A percentile compares a stretch with the other conserved stretches of the same genome.
Evolutionary conservation across 768 basidiomycete species (phyloP).

Genomic region (Rhizopogon salebrosus): DNA sequence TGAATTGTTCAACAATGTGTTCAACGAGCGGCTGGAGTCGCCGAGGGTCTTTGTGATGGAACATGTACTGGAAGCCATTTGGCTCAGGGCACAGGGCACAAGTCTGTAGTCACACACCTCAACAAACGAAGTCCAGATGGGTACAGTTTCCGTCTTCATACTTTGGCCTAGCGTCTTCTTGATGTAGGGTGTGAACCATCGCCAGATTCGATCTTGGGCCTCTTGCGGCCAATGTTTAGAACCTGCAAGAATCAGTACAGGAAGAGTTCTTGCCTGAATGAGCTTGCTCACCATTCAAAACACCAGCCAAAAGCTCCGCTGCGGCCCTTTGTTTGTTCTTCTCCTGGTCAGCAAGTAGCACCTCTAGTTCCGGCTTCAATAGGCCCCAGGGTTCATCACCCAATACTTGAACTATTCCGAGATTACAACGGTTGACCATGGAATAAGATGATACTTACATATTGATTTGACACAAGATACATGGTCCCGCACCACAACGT

Average conservation of each 20-base stretch:
- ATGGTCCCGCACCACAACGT: slow-evolving; percentile 59
- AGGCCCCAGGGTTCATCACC: slow-evolving; percentile 53
- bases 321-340: slow-evolving; percentile 87
- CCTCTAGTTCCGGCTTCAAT: slow-evolving; percentile 57
- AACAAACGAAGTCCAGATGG: slow-evolving; percentile 74
- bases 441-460: slow-evolving; percentile 37
- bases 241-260: slow-evolving; percentile 35
- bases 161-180: slow-evolving; percentile 60
- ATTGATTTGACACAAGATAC: slow-evolving; percentile 71
- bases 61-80: slow-evolving; percentile 52
- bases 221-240: slow-evolving; percentile 82
- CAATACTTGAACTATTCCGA: slow-evolving; percentile 53
- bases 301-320: slow-evolving; percentile 75
- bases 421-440: background rate
- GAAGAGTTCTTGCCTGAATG: background rate
- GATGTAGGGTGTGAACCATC: slow-evolving; percentile 72
- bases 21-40: slow-evolving; percentile 76
- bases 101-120: slow-evolving; percentile 40
- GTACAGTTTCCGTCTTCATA: slow-evolving; percentile 77
- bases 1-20: slow-evolving; percentile 59
- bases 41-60: slow-evolving; percentile 78
- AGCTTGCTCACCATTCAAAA: slow-evolving; percentile 48
- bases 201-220: slow-evolving; percentile 69
- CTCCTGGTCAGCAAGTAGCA: slow-evolving; percentile 61
- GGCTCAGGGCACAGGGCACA: background rate